phyloP scores from a whole-genome alignment of 495 filamentous ascomycete genomes.

The Aspergillus homomorphus region DNA sequence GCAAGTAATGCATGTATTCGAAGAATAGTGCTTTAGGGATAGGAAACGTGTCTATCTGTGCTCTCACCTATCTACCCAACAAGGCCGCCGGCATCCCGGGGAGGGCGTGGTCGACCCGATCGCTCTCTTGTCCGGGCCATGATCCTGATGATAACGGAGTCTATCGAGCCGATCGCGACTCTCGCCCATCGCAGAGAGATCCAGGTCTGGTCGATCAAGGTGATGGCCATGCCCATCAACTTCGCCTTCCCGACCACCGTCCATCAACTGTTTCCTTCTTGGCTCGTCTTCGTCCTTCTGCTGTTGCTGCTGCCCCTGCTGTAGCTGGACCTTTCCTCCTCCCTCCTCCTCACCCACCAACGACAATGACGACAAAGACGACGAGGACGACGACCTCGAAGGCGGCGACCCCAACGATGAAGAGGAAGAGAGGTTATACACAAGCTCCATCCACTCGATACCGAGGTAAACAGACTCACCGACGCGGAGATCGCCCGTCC shows the following conservation, averaged over 20 bases:
- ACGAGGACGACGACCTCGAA: neutral
- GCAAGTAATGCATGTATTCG: neutral
- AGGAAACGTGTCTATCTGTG: neutral
- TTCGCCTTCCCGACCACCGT: no score
- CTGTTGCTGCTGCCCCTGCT: no score
- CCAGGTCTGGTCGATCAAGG: neutral
- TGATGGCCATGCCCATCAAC: neutral
- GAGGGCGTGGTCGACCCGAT: neutral
- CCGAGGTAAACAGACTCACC: conserved; percentile 60
- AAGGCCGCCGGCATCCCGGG: neutral
- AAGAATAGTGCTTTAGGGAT: neutral
- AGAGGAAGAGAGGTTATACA: conserved; percentile 53
- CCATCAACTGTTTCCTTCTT: no score
- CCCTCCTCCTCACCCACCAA: no score
- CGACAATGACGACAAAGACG: conserved; percentile 1
- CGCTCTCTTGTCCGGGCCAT: neutral
- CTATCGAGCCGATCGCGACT: neutral
- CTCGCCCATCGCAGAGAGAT: neutral
- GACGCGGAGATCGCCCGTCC: conserved; percentile 69
- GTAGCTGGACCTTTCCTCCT: neutral
- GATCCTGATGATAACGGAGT: neutral
- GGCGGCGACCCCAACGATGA: no score
- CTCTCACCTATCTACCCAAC: neutral
- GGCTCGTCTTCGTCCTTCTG: no score
- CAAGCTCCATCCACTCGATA: conserved; percentile 71